phyloP scores from a whole-genome alignment of 768 basidiomycete genomes.

The Scleroderma bovista region DNA sequence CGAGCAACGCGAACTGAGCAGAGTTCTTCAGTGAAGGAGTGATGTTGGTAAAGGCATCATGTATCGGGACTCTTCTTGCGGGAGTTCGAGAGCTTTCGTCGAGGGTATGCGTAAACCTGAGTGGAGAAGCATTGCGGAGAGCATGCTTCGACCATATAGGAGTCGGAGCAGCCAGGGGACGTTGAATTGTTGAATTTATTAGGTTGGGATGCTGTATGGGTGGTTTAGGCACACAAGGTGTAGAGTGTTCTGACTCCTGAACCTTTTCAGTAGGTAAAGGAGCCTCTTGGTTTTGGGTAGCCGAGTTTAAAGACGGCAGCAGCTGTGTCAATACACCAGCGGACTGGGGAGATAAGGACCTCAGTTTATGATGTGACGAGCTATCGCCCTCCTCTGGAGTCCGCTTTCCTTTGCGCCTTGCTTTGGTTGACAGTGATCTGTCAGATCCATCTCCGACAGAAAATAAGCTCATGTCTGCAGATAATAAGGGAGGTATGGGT shows the following conservation, averaged over 20 bases:
- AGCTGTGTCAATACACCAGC: slow-evolving; percentile 36
- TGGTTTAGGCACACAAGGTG: slow-evolving; percentile 13
- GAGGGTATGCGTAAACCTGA: slow-evolving; percentile 29
- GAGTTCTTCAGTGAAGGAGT: slow-evolving; percentile 46
- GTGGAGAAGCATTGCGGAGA: slow-evolving; percentile 15
- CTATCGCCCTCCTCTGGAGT: slow-evolving; percentile 24
- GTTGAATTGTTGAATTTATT: slow-evolving; percentile 10
- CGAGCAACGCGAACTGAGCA: slow-evolving; percentile 25
- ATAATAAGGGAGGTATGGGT: neutral
- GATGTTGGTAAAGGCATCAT: slow-evolving; percentile 45
- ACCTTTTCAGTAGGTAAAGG: neutral
- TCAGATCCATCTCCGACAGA: neutral
- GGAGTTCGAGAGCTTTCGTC: slow-evolving; percentile 48
- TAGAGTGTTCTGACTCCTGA: slow-evolving; percentile 19
- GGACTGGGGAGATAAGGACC: slow-evolving; percentile 60
- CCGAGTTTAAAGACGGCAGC: slow-evolving; percentile 20
- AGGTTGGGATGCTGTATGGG: slow-evolving; percentile 10
- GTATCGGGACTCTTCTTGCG: slow-evolving; percentile 57
- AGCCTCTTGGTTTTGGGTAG: slow-evolving; percentile 10
- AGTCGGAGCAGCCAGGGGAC: slow-evolving; percentile 11
- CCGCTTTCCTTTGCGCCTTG: slow-evolving; percentile 22
- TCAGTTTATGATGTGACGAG: slow-evolving; percentile 37
- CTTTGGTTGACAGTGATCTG: neutral
- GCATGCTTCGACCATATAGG: slow-evolving; percentile 16
- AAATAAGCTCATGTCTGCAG: neutral